Evolutionary conservation across 257 asterid genomes (phyloP), one percentile per base, ranked within the genome.

Genomic region (Oldenlandia corymbosa): DNA sequence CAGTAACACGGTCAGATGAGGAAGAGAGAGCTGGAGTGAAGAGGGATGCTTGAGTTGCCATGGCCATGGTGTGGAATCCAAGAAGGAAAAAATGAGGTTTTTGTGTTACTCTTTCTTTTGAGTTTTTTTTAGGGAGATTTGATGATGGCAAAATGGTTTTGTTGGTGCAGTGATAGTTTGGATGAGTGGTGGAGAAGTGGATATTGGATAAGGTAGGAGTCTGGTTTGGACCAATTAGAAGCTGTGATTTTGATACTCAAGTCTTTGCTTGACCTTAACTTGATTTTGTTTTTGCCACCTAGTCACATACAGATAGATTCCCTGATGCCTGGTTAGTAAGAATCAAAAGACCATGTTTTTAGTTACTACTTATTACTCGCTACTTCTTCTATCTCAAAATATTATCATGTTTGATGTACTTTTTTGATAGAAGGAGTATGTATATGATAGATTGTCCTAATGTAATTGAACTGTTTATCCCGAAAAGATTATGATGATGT

Each of bases 1-100:
- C 74, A 0, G 84, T 57, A 16, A 73, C 58, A 45, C 81, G 79
- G 69, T 75, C 79, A 68, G 76, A 53, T 10, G 83, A 11, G 59
- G 75, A 69, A 37, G 87, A 78, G 64, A 84, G 75, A 1, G 95
- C 24, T 56, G 91, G 81, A 58, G 93, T 75, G 85, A 90, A 87
- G 82, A 90, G 90, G 69, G 94, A 85, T 42, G 95, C 83, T 85
- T 87, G 95, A 13, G 92, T 79, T 56, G 94, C 92, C 91, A 86
- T 91, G 45, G 95, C 95, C 93, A 74, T 74, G 32, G 73, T 30
- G 34, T 16, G 20, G 70, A 39, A 62, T 59, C n/a, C 49, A 31
- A 31, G 63, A 48, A 13, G 55, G 52, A 13, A 59, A 41, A 20
- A 26, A 57, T n/a, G 48, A 10, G 48, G 43, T 54, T n/a, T 49